phyloP scores from a whole-genome alignment of 129 eudicot genomes.

The Flaveria brownii region DNA sequence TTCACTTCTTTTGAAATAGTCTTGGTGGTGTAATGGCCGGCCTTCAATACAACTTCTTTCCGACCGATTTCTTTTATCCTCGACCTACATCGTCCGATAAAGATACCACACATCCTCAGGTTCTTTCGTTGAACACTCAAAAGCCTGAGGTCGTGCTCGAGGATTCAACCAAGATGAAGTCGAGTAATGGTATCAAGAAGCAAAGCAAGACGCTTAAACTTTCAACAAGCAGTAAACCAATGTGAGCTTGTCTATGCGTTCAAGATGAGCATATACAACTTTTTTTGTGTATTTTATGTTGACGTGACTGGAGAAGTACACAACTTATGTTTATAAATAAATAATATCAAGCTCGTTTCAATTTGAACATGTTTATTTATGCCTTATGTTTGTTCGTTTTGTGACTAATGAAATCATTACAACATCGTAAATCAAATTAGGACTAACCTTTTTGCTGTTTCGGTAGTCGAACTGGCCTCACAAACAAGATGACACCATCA shows the following conservation, averaged over 20 bases:
- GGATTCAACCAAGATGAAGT: conserved; percentile 23
- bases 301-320: not conserved
- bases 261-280: not conserved
- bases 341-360: not conserved
- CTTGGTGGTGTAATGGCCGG: conserved; percentile 36
- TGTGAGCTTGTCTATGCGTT: conserved; percentile 13
- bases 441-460: no score
- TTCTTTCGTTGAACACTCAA: conserved; percentile 20
- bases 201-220: conserved; percentile 33
- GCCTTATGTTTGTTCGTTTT: not conserved
- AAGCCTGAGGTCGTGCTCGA: conserved; percentile 19
- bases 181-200: conserved; percentile 9
- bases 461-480: no score
- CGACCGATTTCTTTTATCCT: conserved; percentile 44
- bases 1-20: conserved; percentile 9
- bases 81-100: conserved; percentile 20
- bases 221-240: conserved; percentile 12
- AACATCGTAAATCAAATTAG: not conserved
- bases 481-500: no score
- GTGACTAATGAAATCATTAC: not conserved
- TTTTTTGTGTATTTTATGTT: not conserved
- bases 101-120: conserved; percentile 16
- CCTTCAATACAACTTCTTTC: conserved; percentile 47
- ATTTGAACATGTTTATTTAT: not conserved
- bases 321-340: not conserved